These are phyloP conservation scores for Lineolata rhizophorae DNA, from an alignment of 495 filamentous ascomycete genomes.

Conservation along the genomic window DNA sequence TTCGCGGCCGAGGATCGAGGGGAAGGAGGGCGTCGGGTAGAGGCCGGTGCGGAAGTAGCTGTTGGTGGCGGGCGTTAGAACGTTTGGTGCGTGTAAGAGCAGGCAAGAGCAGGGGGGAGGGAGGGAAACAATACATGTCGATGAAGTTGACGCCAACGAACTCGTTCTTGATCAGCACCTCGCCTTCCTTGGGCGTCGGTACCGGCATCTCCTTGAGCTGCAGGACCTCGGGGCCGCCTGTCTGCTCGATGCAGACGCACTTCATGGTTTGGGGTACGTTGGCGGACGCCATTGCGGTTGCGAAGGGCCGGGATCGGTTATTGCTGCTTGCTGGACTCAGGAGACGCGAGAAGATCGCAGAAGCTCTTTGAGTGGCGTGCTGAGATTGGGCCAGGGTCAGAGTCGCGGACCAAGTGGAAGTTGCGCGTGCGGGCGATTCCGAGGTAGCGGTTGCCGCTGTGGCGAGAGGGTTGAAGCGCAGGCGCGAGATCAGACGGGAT, in stretches of 20 bases:
- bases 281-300: conserved; percentile 24
- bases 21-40: conserved; percentile 47
- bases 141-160: conserved; percentile 82
- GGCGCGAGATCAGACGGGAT: no score
- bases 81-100: background rate
- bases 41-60: conserved; percentile 84
- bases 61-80: conserved; percentile 4
- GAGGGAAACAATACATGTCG: conserved; percentile 30
- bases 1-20: conserved; percentile 70
- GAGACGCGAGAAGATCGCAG: conserved; percentile 1
- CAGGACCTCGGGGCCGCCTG: conserved; percentile 60
- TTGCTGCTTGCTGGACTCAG: background rate
- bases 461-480: no score
- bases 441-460: no score
- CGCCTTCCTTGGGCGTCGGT: conserved; percentile 41
- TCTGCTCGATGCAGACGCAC: conserved; percentile 49
- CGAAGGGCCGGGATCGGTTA: no score
- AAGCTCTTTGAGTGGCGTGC: no score
- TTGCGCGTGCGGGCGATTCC: background rate
- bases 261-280: conserved; percentile 43
- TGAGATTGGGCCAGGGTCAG: no score
- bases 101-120: conserved; percentile 1
- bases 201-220: conserved; percentile 57
- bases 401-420: no score
- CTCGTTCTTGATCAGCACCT: conserved; percentile 71